Conservation (phyloP, 306 rosid genomes). For the Mimosa pudica region DNA sequence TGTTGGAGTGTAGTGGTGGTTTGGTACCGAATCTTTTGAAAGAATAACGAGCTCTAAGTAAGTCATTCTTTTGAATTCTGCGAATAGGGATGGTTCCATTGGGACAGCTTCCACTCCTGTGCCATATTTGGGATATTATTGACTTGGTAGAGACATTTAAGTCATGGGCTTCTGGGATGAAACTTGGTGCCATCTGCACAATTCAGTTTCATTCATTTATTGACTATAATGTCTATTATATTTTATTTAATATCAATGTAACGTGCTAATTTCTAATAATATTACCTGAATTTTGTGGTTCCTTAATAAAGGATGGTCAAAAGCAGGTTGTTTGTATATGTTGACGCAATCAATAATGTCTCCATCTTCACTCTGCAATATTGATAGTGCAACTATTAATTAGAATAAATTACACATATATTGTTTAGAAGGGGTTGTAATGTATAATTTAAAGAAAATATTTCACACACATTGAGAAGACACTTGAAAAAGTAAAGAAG, state of each 20-base stretch:
- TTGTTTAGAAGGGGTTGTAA: not conserved
- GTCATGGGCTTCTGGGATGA: not conserved
- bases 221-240: not conserved
- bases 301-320: conserved; percentile 57
- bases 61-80: conserved; percentile 48
- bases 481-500: not conserved
- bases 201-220: not conserved
- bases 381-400: too few relatives aligned
- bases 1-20: not conserved
- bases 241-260: not conserved
- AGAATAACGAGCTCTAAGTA: conserved; percentile 49
- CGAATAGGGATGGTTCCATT: conserved; percentile 67
- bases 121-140: conserved; percentile 56
- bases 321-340: conserved; percentile 57
- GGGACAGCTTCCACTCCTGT: conserved; percentile 69
- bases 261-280: not conserved
- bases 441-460: not conserved
- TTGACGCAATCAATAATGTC: conserved; percentile 64
- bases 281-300: conserved; percentile 57
- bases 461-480: not conserved
- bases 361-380: conserved; percentile 60
- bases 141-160: conserved; percentile 3
- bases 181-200: conserved; percentile 52
- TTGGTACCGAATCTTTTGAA: conserved; percentile 50
- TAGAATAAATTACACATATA: not conserved